Evolutionary conservation across 1,139 yeast genomes (phyloP).

Genomic region (Sporopachydermia cereana): DNA sequence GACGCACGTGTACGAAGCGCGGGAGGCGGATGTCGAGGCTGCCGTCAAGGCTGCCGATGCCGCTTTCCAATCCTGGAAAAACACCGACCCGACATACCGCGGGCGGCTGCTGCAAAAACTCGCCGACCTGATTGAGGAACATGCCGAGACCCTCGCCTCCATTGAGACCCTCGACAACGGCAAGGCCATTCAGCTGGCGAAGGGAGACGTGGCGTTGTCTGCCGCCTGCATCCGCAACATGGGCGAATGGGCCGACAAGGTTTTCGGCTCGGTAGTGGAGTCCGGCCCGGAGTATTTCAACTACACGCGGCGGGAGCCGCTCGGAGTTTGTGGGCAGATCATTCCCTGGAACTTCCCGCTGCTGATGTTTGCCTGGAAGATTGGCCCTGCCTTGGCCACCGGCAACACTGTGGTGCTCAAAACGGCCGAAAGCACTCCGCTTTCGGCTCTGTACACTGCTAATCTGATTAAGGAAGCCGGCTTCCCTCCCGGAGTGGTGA

Average conservation of each 20-base stretch:
- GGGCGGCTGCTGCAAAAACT: conserved; percentile 47
- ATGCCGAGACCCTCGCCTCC: conserved; percentile 49
- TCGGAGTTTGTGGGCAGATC: conserved; percentile 74
- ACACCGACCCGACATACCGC: conserved; percentile 39
- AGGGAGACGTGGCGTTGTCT: conserved; percentile 47
- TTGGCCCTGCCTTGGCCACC: conserved; percentile 74
- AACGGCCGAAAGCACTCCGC: conserved; percentile 77
- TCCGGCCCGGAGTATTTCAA: conserved; percentile 52
- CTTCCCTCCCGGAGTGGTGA: conserved; percentile 70
- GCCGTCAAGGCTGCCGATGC: conserved; percentile 47
- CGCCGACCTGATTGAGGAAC: conserved; percentile 52
- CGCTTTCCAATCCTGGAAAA: conserved; percentile 42
- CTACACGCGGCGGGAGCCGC: conserved; percentile 51
- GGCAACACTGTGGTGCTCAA: conserved; percentile 75
- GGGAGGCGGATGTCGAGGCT: conserved; percentile 42
- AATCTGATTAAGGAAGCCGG: conserved; percentile 56
- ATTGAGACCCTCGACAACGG: conserved; percentile 80
- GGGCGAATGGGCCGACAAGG: conserved; percentile 78
- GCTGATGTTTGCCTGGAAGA: conserved; percentile 76
- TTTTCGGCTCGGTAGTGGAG: conserved; percentile 57
- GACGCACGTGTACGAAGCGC: conserved; percentile 42
- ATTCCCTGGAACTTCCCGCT: conserved; percentile 88
- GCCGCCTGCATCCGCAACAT: conserved; percentile 50
- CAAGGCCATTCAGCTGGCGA: conserved; percentile 48
- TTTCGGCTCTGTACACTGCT: conserved; percentile 59